phyloP scores from a whole-genome alignment of 1,284 basidiomycete species.

The Xanthoconium separans region DNA sequence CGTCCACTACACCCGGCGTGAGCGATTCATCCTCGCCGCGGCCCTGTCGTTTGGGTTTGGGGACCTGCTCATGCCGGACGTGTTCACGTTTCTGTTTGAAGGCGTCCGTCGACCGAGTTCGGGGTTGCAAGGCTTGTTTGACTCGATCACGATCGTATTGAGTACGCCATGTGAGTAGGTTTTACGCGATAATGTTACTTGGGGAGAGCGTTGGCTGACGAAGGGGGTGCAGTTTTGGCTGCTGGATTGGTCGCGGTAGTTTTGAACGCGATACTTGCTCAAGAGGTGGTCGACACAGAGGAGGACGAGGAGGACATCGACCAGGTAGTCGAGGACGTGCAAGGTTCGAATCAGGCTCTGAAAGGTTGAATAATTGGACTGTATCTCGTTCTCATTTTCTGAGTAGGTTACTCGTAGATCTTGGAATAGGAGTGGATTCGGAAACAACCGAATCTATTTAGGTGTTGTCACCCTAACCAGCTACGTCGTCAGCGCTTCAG shows the following conservation, averaged over 20 bases:
- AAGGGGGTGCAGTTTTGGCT: constrained; percentile 48
- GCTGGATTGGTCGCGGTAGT: constrained; percentile 65
- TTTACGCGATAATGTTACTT: background rate
- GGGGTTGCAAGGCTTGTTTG: constrained; percentile 69
- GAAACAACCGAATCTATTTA: too few relatives aligned
- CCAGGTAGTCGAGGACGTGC: constrained; percentile 22
- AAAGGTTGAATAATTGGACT: constrained; percentile 6
- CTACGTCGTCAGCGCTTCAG: too few relatives aligned
- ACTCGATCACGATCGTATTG: constrained; percentile 77
- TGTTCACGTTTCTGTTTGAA: constrained; percentile 72
- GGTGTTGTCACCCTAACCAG: too few relatives aligned
- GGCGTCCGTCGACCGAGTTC: constrained; percentile 54
- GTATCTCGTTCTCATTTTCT: background rate
- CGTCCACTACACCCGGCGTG: constrained; percentile 64
- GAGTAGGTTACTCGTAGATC: too few relatives aligned
- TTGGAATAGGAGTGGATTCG: too few relatives aligned
- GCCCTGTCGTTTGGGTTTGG: constrained; percentile 75
- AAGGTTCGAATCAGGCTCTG: background rate
- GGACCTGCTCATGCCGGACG: constrained; percentile 57
- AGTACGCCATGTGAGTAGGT: constrained; percentile 68
- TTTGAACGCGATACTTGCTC: constrained; percentile 65
- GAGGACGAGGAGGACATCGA: constrained; percentile 32
- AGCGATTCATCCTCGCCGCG: constrained; percentile 75
- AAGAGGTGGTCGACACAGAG: constrained; percentile 31
- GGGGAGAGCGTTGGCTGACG: constrained; percentile 18